phyloP scores from a whole-genome alignment of 768 basidiomycete genomes.

The Epithele typhae region DNA sequence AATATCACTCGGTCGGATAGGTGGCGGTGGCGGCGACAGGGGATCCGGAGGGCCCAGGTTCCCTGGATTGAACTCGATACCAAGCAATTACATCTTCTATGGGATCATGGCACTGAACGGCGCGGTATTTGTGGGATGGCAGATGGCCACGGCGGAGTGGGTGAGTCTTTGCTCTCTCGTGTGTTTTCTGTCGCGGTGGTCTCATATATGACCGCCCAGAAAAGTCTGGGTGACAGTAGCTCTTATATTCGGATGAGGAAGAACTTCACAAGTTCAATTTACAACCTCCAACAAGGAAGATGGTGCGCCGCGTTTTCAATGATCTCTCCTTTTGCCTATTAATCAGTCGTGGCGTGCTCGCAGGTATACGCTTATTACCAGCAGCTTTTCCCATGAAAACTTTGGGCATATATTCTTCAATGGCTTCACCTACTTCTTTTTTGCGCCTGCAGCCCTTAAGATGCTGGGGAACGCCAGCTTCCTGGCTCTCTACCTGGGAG shows the following conservation, averaged over 20 bases:
- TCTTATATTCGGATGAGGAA: conserved; percentile 47
- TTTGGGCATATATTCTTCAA: conserved; percentile 68
- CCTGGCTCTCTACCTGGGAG: conserved; percentile 68
- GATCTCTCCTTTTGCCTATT: too few relatives aligned
- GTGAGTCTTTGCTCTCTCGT: conserved; percentile 14
- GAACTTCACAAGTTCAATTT: conserved; percentile 61
- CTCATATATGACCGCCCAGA: background rate
- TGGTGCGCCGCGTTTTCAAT: conserved; percentile 51
- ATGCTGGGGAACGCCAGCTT: conserved; percentile 66
- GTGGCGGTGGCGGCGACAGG: background rate
- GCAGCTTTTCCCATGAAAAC: conserved; percentile 66
- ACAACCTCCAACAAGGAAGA: conserved; percentile 60
- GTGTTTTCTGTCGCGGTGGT: background rate
- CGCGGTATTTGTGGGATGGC: conserved; percentile 58
- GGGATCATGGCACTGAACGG: conserved; percentile 63
- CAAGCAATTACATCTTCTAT: conserved; percentile 51
- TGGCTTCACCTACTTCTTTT: conserved; percentile 73
- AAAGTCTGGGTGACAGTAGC: conserved; percentile 30
- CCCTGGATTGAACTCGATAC: conserved; percentile 45
- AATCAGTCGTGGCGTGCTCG: too few relatives aligned
- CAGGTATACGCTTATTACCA: conserved; percentile 75
- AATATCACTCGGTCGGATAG: background rate
- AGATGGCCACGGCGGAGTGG: conserved; percentile 23
- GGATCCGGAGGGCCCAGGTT: conserved; percentile 9
- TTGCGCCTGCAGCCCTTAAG: conserved; percentile 59